A percentile compares a stretch with the other conserved stretches of the same genome.
Conservation (phyloP, 257 asterid species). For the Thymus quinquecostatus region DNA sequence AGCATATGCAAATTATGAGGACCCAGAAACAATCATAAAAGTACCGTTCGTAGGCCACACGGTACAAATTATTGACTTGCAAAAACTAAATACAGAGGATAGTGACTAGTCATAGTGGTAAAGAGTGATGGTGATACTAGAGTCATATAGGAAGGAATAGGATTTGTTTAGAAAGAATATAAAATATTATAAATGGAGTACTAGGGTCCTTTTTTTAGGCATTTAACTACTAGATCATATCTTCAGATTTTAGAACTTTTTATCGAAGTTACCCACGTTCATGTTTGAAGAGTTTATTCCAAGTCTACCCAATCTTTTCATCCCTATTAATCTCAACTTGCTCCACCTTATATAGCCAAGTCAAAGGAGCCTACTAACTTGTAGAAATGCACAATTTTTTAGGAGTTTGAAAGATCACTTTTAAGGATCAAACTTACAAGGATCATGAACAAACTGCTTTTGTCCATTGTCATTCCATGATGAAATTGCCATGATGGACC, state of each 20-base stretch:
- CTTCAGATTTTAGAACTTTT: neutral
- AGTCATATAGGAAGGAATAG: neutral
- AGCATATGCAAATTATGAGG: slow-evolving; percentile 9
- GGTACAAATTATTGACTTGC: neutral
- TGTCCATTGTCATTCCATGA: slow-evolving; percentile 99
- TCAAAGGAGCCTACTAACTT: slow-evolving; percentile 16
- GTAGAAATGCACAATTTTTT: neutral
- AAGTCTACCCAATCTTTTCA: slow-evolving; percentile 2
- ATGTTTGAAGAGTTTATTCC: neutral
- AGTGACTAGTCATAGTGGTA: neutral
- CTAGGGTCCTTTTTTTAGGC: neutral
- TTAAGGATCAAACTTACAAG: slow-evolving; percentile 60
- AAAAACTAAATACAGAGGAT: neutral
- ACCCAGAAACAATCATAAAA: too few species aligned
- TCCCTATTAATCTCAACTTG: slow-evolving; percentile 4
- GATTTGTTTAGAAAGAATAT: neutral
- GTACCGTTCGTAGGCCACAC: neutral
- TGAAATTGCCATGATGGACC: slow-evolving; percentile 96
- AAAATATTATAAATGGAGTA: neutral
- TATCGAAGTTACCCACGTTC: neutral
- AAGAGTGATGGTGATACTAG: neutral
- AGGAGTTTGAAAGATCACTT: slow-evolving; percentile 18
- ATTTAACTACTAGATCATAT: neutral
- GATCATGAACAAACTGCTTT: slow-evolving; percentile 90
- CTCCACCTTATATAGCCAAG: neutral